Conservation (phyloP, 1,284 basidiomycete genomes). For the Cryptococcus sp. region DNA sequence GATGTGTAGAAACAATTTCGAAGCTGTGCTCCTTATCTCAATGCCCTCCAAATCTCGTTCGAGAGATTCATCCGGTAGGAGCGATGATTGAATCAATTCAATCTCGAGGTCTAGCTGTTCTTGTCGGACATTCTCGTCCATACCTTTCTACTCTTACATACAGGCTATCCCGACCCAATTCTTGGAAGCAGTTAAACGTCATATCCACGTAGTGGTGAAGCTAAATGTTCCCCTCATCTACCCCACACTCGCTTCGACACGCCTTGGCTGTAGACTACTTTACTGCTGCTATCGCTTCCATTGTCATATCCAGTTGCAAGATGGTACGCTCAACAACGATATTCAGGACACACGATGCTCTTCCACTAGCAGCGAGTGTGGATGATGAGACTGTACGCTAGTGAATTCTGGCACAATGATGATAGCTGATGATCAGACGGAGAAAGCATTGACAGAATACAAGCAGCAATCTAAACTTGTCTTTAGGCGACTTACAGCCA, state of each 20-base stretch:
- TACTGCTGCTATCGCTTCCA: neutral
- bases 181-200: too few species aligned
- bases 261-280: neutral
- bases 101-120: conserved; percentile 27
- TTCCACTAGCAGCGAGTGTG: conserved; percentile 88
- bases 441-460: conserved; percentile 88
- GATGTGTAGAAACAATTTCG: conserved; percentile 45
- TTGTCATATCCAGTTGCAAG: conserved; percentile 4
- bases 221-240: neutral
- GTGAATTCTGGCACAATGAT: neutral
- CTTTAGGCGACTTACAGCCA: conserved; percentile 86
- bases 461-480: conserved; percentile 98
- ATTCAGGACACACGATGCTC: conserved; percentile 82
- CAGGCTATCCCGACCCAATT: too few species aligned
- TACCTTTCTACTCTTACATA: neutral
- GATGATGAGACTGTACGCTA: conserved; percentile 81
- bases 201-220: neutral
- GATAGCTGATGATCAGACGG: conserved; percentile 59
- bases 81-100: conserved; percentile 52
- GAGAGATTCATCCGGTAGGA: conserved; percentile 59
- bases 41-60: conserved; percentile 25
- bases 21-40: conserved; percentile 49
- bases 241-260: neutral
- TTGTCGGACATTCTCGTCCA: neutral
- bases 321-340: conserved; percentile 93